Evolutionary conservation across 768 basidiomycete species (phyloP).

Genomic region (Trametopsis cervina): DNA sequence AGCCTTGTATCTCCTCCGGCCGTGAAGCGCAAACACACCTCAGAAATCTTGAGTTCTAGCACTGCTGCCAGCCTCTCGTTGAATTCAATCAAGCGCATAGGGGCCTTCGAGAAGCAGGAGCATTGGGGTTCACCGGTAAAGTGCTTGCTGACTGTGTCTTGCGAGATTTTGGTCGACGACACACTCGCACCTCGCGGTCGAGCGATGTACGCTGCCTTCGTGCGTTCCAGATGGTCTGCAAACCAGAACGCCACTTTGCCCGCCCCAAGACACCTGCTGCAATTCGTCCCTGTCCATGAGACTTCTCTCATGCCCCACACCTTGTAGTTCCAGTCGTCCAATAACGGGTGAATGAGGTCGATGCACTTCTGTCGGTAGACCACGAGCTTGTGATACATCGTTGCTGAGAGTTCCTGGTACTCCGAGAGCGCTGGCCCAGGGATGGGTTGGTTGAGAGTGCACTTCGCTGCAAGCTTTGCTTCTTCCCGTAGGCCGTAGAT

Average conservation of each 20-base stretch:
- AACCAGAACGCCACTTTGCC: neutral
- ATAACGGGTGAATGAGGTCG: neutral
- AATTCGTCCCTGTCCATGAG: neutral
- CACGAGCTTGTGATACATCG: conserved; percentile 1
- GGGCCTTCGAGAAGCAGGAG: neutral
- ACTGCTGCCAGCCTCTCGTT: neutral
- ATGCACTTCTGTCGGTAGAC: conserved; percentile 5
- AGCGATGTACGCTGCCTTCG: neutral
- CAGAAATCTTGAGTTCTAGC: neutral
- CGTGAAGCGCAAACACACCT: too few relatives aligned
- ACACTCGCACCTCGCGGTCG: neutral
- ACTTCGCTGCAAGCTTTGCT: conserved; percentile 1
- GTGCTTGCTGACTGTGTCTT: neutral
- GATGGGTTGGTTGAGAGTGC: neutral
- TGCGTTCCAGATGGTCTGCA: neutral
- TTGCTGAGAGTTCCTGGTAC: neutral
- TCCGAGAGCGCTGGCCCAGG: neutral
- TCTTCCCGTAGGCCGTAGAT: neutral
- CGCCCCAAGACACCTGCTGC: neutral
- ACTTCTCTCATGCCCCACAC: neutral
- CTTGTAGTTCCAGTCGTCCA: neutral
- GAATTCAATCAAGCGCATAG: neutral
- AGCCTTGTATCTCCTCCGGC: too few relatives aligned
- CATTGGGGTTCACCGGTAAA: neutral
- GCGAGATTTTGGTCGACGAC: neutral